Percentiles rank a stretch among this genome's conserved stretches.
phyloP scores from a whole-genome alignment of 805 yeast species.

The Saccharomycopsis fibuligera region DNA sequence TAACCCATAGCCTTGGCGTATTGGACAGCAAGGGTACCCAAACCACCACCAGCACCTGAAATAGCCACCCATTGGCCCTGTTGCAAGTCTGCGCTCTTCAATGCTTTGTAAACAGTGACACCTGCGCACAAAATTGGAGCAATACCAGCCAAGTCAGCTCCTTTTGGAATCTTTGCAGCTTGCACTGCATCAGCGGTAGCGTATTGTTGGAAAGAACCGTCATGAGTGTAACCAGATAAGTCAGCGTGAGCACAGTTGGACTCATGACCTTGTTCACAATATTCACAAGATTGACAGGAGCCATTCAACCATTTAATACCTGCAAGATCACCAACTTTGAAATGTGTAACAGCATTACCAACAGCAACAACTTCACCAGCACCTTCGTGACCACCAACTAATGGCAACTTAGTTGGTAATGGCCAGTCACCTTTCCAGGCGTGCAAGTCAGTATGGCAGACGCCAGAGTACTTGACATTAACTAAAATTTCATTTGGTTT shows the following conservation, averaged over 20 bases:
- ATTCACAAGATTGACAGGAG: conserved; percentile 72
- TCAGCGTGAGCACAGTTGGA: conserved; percentile 66
- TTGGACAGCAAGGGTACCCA: conserved; percentile 69
- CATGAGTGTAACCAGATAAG: conserved; percentile 82
- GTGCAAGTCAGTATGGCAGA: conserved; percentile 69
- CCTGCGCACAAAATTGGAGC: conserved; percentile 90
- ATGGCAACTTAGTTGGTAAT: conserved; percentile 53
- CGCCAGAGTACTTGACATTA: conserved; percentile 68
- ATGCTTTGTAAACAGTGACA: conserved; percentile 85
- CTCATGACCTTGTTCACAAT: conserved; percentile 60
- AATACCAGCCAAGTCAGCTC: conserved; percentile 65
- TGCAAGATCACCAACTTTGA: conserved; percentile 73
- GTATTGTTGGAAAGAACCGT: conserved; percentile 88
- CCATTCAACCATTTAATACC: conserved; percentile 83
- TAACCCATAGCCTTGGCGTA: conserved; percentile 74
- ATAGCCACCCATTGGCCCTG: conserved; percentile 75
- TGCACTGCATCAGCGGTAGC: conserved; percentile 85
- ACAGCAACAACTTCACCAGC: conserved; percentile 79
- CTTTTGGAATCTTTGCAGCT: conserved; percentile 73
- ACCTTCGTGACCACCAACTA: conserved; percentile 89
- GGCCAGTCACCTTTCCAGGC: conserved; percentile 75
- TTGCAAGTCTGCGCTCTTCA: conserved; percentile 64
- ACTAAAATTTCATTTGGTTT: conserved; percentile 58
- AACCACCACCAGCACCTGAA: conserved; percentile 78
- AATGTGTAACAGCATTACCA: conserved; percentile 63